A percentile compares a stretch with the other conserved stretches of the same genome.
These are phyloP conservation scores for Sanghuangporus baumii DNA, from an alignment of 1,284 basidiomycete genomes.

Conservation along the genomic window DNA sequence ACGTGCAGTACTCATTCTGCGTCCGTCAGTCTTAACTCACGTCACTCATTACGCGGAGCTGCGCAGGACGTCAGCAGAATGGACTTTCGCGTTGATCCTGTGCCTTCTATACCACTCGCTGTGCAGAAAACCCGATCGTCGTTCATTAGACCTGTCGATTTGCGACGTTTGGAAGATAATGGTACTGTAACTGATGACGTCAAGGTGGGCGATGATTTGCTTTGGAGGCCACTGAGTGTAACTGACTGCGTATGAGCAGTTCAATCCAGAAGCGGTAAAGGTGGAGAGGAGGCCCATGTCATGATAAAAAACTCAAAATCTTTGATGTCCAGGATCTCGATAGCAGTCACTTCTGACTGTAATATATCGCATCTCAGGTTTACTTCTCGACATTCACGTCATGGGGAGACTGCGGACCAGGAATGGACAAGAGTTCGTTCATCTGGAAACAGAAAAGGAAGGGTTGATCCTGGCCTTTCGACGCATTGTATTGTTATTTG, in stretches of 20 bases:
- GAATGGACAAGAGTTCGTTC: no score
- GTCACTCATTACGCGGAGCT: neutral
- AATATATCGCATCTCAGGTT: no score
- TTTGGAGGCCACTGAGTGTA: neutral
- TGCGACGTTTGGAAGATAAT: neutral
- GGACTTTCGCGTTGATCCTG: neutral
- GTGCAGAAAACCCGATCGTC: neutral
- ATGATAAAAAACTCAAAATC: no score
- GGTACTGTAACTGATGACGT: no score
- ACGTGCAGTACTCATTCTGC: neutral
- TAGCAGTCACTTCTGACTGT: no score
- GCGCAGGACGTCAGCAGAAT: conserved; percentile 6
- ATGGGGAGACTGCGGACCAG: no score
- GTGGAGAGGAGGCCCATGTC: neutral
- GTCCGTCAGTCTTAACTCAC: conserved; percentile 1
- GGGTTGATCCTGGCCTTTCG: no score
- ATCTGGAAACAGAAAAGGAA: no score
- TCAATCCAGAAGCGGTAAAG: neutral
- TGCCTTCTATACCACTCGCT: neutral
- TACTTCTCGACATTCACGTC: no score
- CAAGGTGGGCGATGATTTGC: neutral
- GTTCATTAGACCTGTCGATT: neutral
- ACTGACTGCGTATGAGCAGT: neutral
- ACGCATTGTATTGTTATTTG: no score
- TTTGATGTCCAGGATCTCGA: no score